phyloP scores from a whole-genome alignment of 345 rosid genomes.

The rapeseed (Brassica napus) region Da-Ae NC_063438.1:14952501-14953000 shows the following conservation, averaged over 20 bases:
- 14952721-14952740: no score
- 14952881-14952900: background rate
- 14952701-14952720: no score
- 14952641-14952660: background rate
- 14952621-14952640: background rate
- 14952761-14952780: background rate
- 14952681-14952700: background rate
- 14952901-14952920: background rate
- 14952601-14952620: background rate
- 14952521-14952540: background rate
- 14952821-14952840: background rate
- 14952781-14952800: no score
- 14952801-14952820: background rate
- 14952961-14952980: background rate
- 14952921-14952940: background rate
- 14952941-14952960: background rate
- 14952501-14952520: background rate
- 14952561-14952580: background rate
- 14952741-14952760: background rate
- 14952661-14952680: background rate
- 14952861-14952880: background rate
- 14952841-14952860: background rate
- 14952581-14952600: background rate
- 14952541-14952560: background rate
- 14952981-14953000: background rate